Evolutionary conservation across 1,139 yeast species (phyloP).

Genomic region (Yamadazyma mexicana): DNA sequence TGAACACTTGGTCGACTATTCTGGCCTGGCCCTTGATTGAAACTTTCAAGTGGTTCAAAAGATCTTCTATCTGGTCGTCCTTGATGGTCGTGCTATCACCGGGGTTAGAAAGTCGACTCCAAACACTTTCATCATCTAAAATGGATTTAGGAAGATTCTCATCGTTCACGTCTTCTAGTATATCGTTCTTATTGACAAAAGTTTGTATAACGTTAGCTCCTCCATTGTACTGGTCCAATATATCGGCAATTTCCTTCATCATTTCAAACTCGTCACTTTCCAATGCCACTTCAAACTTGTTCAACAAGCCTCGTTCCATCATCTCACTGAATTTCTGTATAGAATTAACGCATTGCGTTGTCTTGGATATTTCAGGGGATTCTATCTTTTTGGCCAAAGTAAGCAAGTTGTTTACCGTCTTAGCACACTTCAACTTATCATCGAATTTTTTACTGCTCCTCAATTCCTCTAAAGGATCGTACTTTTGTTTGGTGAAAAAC

Average conservation of each 20-base stretch:
- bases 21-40: conserved; percentile 69
- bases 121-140: conserved; percentile 38
- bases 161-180: conserved; percentile 47
- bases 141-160: conserved; percentile 37
- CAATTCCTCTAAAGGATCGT: conserved; percentile 60
- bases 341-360: conserved; percentile 48
- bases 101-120: conserved; percentile 41
- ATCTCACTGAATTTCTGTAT: conserved; percentile 74
- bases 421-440: conserved; percentile 67
- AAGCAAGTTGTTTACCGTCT: conserved; percentile 64
- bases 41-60: conserved; percentile 37
- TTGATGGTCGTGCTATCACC: conserved; percentile 28
- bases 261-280: conserved; percentile 60
- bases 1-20: conserved; percentile 72
- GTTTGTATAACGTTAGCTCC: conserved; percentile 82
- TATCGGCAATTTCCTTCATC: conserved; percentile 77
- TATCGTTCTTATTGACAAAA: conserved; percentile 79
- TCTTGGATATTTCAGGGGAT: conserved; percentile 50
- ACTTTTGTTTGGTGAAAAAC: conserved; percentile 61
- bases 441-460: conserved; percentile 42
- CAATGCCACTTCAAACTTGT: conserved; percentile 58
- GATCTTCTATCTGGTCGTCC: conserved; percentile 34
- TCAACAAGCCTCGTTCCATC: conserved; percentile 68
- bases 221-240: conserved; percentile 81
- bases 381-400: conserved; percentile 62